A percentile compares a stretch with the other conserved stretches of the same genome.
Conservation (phyloP, 2,329 filamentous ascomycete species). For the Colletotrichum agaves region DNA sequence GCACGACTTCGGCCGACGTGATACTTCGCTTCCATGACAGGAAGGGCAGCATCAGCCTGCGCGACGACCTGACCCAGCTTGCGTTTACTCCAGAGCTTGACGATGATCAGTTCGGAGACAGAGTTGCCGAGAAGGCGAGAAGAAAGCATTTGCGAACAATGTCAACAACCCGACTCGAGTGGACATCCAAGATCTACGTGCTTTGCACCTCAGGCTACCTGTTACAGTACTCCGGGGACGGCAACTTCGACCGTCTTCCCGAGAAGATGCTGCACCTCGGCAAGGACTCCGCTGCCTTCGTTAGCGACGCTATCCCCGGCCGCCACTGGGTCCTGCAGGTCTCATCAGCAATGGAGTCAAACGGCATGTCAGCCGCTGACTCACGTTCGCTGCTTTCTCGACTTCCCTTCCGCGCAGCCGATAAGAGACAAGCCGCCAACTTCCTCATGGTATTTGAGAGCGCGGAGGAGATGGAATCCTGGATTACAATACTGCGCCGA, state of each 20-base stretch:
- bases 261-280: conserved; percentile 79
- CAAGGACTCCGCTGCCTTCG: conserved; percentile 82
- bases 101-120: conserved; percentile 44
- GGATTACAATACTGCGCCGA: conserved; percentile 75
- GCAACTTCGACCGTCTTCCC: conserved; percentile 75
- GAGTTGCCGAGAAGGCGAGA: conserved; percentile 51
- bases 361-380: conserved; percentile 61
- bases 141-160: conserved; percentile 59
- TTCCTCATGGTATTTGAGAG: conserved; percentile 79
- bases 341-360: conserved; percentile 71
- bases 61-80: conserved; percentile 47
- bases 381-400: conserved; percentile 73
- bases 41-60: conserved; percentile 53
- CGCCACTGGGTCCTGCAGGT: conserved; percentile 84
- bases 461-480: conserved; percentile 79
- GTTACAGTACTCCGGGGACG: conserved; percentile 78
- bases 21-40: conserved; percentile 71
- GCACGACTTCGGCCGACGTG: conserved; percentile 74
- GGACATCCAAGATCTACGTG: conserved; percentile 78
- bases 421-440: conserved; percentile 68
- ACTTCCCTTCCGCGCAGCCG: conserved; percentile 67
- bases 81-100: conserved; percentile 38
- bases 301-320: conserved; percentile 81
- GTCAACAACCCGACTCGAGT: conserved; percentile 64
- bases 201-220: conserved; percentile 77